Base-by-base conservation (phyloP, 164 flowering plant genomes). In the Amborella trichopoda region DNA sequence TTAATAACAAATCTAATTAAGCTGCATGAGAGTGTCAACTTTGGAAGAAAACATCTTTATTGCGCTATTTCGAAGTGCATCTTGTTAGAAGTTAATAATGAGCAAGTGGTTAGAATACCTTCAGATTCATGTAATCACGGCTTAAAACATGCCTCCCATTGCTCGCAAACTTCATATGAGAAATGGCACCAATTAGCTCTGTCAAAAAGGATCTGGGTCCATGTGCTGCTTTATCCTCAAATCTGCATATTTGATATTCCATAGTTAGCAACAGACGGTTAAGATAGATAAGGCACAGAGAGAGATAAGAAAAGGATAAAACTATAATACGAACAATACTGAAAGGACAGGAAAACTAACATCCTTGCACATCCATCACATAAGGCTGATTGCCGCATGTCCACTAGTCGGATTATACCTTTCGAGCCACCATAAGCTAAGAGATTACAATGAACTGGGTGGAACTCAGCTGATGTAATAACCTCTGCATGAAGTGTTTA, bases 381-480 rank as follows among this genome's bases (percentile, higher is more conserved):
- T 43, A 87, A 62, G 33, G 94, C 96, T 46, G 94, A 83, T 58
- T 70, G 73, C 21, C 96, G 75, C 96, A 83, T 73, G 64, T 87
- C 96, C 58, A 74, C 81, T n/a, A 87, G 61, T 42, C 79, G 75
- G 43, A 83, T 63, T 60, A 69, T 78, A 43, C 96, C 96, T 69
- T 84, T 73, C 26, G 94, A 76, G 64, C 81, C 81, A 58, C 96
- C 71, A 55, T 78, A 83, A 39, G 87, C 94, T 23, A 87, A 71
- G 58, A 80, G 52, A 69, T 87, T 83, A 66, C 96, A 87, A 40
- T 72, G 70, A 58, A 47, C 55, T 44, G 90, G 96, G 71, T 87
- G 94, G 67, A 87, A 83, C 58, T 79, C 85, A 19, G 90, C 90
- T 52, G 90, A 60, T 40, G 94, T 83, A 47, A 87, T 83, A 56